phyloP scores from a whole-genome alignment of 2,329 filamentous ascomycete species.

The Colletotrichum horii region DNA sequence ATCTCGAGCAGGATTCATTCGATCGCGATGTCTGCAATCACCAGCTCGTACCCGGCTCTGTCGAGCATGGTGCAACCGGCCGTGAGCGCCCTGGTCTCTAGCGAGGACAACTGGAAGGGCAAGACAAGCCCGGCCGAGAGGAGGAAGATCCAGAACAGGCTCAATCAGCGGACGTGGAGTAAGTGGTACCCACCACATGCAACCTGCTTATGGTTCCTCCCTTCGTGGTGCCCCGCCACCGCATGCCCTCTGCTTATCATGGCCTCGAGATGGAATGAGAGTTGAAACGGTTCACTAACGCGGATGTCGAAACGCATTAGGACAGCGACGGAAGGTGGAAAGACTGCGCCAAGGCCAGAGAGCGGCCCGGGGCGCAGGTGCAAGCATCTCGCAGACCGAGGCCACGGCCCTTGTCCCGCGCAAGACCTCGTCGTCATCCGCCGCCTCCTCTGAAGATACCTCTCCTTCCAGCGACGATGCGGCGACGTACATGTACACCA shows the following conservation, averaged over 20 bases:
- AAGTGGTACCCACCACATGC: constrained; percentile 5
- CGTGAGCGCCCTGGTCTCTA: neutral
- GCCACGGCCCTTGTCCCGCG: neutral
- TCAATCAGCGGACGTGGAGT: constrained; percentile 19
- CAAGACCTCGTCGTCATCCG: neutral
- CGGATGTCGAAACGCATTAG: neutral
- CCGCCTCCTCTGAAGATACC: neutral
- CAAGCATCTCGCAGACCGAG: neutral
- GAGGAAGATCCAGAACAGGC: constrained; percentile 18
- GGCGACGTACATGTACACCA: neutral
- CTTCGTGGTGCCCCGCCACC: neutral
- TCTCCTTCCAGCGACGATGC: neutral
- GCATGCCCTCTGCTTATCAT: neutral
- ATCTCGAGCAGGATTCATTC: neutral
- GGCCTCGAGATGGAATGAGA: neutral
- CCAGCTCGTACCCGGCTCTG: neutral
- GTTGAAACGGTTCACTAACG: neutral
- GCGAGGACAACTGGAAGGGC: constrained; percentile 37
- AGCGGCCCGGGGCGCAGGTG: neutral
- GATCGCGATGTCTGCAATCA: neutral
- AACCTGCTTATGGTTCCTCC: neutral
- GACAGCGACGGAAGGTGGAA: constrained; percentile 7
- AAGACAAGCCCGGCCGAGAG: constrained; percentile 29
- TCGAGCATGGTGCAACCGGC: neutral
- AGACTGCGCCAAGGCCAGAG: neutral